phyloP scores from a whole-genome alignment of 2,329 filamentous ascomycete genomes.

The Aureobasidium vineae region DNA sequence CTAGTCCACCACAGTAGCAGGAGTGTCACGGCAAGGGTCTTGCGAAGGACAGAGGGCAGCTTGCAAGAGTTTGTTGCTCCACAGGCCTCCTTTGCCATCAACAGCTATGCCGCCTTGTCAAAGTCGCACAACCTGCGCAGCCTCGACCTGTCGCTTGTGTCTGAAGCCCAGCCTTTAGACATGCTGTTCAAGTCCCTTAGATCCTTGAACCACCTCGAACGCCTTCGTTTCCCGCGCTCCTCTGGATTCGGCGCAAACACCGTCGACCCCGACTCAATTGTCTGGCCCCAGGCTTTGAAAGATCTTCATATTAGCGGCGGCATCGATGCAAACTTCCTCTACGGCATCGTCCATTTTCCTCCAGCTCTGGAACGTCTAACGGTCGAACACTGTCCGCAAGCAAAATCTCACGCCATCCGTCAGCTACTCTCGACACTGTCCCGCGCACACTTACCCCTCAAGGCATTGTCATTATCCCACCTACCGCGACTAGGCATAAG shows the following conservation, averaged over 20 bases:
- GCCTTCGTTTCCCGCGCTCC: constrained; percentile 43
- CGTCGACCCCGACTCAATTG: constrained; percentile 30
- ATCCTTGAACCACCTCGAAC: constrained; percentile 46
- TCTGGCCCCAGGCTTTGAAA: constrained; percentile 48
- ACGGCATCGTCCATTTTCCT: constrained; percentile 38
- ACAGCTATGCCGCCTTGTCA: constrained; percentile 56
- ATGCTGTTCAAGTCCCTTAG: constrained; percentile 52
- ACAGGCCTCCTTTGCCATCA: constrained; percentile 56
- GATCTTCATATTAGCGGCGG: constrained; percentile 47
- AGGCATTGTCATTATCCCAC: constrained; percentile 42
- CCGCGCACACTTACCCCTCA: constrained; percentile 33
- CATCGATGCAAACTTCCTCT: constrained; percentile 45
- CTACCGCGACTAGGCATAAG: constrained; percentile 43
- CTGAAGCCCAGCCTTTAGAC: constrained; percentile 50
- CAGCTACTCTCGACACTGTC: constrained; percentile 41
- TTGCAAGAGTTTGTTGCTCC: constrained; percentile 58
- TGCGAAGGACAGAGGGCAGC: constrained; percentile 53
- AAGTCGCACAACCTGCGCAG: constrained; percentile 53
- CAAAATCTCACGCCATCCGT: constrained; percentile 40
- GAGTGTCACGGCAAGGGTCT: constrained; percentile 56
- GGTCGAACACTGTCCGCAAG: constrained; percentile 46
- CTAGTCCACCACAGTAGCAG: constrained; percentile 61
- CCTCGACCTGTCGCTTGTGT: constrained; percentile 55
- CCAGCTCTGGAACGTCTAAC: constrained; percentile 40
- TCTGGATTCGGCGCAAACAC: constrained; percentile 33